Conservation (phyloP, 768 basidiomycete species). For the Pleurotus platypus region DNA sequence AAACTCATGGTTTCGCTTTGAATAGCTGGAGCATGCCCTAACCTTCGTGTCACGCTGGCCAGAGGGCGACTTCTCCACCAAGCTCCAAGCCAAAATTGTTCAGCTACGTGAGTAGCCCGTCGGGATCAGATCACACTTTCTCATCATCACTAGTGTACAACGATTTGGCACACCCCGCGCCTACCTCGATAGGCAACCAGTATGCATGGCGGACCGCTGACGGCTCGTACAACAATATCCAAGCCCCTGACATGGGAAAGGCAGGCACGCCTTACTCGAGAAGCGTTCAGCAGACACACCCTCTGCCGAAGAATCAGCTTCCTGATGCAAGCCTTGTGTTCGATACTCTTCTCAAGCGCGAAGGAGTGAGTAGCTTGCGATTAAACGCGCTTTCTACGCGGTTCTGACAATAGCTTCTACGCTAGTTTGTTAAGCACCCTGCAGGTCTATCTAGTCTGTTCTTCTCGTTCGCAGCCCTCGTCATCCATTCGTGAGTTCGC, state of each 20-base stretch:
- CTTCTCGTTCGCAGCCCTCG: slow-evolving; percentile 80
- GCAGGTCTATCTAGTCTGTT: slow-evolving; percentile 75
- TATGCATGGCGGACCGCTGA: slow-evolving; percentile 74
- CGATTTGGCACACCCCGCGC: slow-evolving; percentile 77
- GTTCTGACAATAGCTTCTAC: slow-evolving; percentile 6
- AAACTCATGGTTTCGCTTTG: not conserved
- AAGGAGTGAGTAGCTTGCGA: slow-evolving; percentile 42
- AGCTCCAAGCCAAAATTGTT: slow-evolving; percentile 44
- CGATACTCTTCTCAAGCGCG: slow-evolving; percentile 72
- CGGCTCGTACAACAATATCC: slow-evolving; percentile 73
- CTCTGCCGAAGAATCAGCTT: slow-evolving; percentile 62
- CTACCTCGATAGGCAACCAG: slow-evolving; percentile 59
- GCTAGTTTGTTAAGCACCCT: slow-evolving; percentile 74
- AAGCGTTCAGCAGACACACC: slow-evolving; percentile 68
- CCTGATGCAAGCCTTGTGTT: slow-evolving; percentile 82
- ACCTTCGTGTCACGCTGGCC: slow-evolving; percentile 59
- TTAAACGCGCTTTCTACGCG: not conserved
- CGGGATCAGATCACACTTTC: not conserved
- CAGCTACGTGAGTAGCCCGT: slow-evolving; percentile 46
- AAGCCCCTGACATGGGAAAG: slow-evolving; percentile 69
- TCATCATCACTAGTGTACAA: slow-evolving; percentile 56
- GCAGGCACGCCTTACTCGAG: slow-evolving; percentile 80
- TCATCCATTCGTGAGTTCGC: slow-evolving; percentile 63
- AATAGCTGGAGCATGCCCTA: slow-evolving; percentile 69
- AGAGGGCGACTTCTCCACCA: slow-evolving; percentile 33